These are phyloP conservation scores for Wickerhamiella cacticola DNA, from an alignment of 805 yeast genomes.

Conservation along the genomic window DNA sequence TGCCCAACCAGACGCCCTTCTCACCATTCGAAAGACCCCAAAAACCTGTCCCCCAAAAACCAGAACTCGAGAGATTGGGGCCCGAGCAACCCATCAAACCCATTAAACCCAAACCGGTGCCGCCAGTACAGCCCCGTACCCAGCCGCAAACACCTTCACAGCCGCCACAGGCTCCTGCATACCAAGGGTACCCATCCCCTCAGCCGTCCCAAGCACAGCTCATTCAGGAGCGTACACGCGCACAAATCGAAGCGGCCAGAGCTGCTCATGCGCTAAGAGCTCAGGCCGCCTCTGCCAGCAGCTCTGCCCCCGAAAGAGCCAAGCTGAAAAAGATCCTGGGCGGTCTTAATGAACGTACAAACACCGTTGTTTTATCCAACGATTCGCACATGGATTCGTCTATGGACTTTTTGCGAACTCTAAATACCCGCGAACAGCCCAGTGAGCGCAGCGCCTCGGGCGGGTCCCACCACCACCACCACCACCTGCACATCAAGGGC, in stretches of 20 bases:
- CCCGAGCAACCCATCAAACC: no score
- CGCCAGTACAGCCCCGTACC: not conserved
- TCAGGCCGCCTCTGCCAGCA: not conserved
- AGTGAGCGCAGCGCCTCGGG: slow-evolving; percentile 3
- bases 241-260: slow-evolving; percentile 14
- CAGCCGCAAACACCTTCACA: not conserved
- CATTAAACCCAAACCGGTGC: no score
- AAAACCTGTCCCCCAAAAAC: no score
- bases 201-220: slow-evolving; percentile 11
- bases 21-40: no score
- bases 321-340: slow-evolving; percentile 28
- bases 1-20: no score
- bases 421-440: slow-evolving; percentile 16
- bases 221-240: slow-evolving; percentile 14
- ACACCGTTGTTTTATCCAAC: slow-evolving; percentile 27
- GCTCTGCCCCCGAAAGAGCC: slow-evolving; percentile 6
- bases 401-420: slow-evolving; percentile 29
- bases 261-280: slow-evolving; percentile 6
- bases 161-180: not conserved
- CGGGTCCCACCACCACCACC: slow-evolving; percentile 2
- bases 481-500: slow-evolving; percentile 2
- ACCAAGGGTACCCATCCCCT: not conserved
- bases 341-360: slow-evolving; percentile 26
- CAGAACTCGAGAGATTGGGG: no score
- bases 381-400: slow-evolving; percentile 26